Evolutionary conservation across 768 basidiomycete species (phyloP), one percentile per base, ranked within the genome.

Genomic region (Leccinellum luteum): DNA sequence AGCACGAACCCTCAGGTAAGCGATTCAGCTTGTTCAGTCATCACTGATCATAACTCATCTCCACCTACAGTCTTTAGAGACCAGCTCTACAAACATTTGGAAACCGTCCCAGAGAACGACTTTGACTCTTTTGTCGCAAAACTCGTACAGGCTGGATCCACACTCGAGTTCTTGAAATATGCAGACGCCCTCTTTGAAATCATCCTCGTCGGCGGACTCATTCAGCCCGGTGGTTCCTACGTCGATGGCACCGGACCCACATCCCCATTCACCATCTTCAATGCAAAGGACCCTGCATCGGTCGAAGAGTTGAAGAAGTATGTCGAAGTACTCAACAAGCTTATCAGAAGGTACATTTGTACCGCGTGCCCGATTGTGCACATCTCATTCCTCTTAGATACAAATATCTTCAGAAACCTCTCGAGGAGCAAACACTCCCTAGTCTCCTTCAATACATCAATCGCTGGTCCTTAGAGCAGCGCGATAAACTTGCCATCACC

Each of bases 361-460:
- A 34, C 54, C 21, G 0, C 28, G 17, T 62, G 57, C 60, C 57
- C 50, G 56, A 55, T 48, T 3, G 32, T 52, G 7, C 15, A 25
- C 8, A 7, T 19, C 51, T 63, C 62, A 57, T 49, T 19, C 21
- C 34, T 34, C 44, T 54, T 68, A 96, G 94, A 77, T 98, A 98
- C 82, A 98, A 98, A 76, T 99, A 98, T 81, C 91, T 99, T 66
- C 96, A 98, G 75, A 94, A 89, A 74, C 94, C 96, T 45, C 86
- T 99, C 49, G 96, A 98, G 74, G 89, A 86, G 71, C 82, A 80
- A 34, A 82, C 91, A 54, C 81, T 98, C 14, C 92, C 92, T 3
- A 81, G 81, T 47, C 80, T 98, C 50, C 76, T 99, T 58, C 94
- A 98, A 74, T 93, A 94, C 68, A 85, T 88, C 70, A 85, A 92